phyloP scores from a whole-genome alignment of 2,329 filamentous ascomycete species.

The Chaetomiaceae sp. region DNA sequence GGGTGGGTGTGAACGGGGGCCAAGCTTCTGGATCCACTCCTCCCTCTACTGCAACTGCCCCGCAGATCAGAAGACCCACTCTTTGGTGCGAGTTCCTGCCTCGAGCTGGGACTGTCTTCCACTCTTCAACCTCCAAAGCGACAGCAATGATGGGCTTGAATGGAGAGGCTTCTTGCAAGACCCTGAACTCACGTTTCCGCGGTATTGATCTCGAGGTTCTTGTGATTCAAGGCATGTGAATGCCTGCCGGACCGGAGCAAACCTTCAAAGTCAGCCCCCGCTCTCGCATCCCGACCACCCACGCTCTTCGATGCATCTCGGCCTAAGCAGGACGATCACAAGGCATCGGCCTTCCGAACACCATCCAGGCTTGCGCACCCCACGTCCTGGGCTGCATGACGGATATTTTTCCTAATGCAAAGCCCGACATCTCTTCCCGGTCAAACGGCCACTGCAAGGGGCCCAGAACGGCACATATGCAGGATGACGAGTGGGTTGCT shows the following conservation, averaged over 20 bases:
- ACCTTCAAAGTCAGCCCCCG: not conserved
- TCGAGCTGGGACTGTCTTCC: too few species aligned
- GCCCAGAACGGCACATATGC: not conserved
- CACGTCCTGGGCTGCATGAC: not conserved
- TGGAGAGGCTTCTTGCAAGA: too few species aligned
- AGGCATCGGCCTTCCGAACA: not conserved
- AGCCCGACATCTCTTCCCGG: not conserved
- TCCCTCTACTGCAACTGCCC: too few species aligned
- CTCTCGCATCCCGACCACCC: not conserved
- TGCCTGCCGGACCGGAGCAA: not conserved
- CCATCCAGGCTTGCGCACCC: not conserved
- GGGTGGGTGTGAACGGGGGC: too few species aligned
- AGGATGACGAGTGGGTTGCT: not conserved
- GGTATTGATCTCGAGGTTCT: too few species aligned
- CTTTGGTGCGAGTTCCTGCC: too few species aligned
- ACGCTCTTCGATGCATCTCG: not conserved
- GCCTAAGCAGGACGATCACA: not conserved
- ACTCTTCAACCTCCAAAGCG: too few species aligned
- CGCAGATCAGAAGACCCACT: too few species aligned
- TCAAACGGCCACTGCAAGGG: constrained; percentile 7
- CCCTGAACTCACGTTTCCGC: too few species aligned
- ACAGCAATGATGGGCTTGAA: too few species aligned
- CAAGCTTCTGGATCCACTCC: too few species aligned
- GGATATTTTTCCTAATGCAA: not conserved
- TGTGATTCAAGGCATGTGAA: not conserved